Evolutionary conservation across 2,329 filamentous ascomycete species (phyloP).

Genomic region (Fusarium paranaense): DNA sequence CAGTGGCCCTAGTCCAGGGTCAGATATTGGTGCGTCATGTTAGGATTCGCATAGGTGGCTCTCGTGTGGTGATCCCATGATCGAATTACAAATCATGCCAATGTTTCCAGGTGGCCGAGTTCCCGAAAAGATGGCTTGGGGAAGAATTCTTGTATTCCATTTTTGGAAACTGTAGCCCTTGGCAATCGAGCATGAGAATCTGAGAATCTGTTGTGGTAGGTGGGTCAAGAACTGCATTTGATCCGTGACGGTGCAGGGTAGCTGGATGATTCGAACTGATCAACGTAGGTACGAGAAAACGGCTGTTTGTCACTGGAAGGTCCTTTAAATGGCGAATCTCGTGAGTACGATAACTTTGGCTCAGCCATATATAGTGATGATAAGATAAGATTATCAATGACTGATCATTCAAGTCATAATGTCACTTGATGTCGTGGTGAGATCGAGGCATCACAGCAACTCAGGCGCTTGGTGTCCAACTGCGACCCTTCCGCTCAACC

Average conservation of each 20-base stretch:
- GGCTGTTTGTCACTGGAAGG: neutral
- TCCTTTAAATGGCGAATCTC: neutral
- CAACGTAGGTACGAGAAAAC: neutral
- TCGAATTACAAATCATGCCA: neutral
- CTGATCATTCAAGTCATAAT: neutral
- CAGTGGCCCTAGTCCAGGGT: neutral
- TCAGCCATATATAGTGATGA: neutral
- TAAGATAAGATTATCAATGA: neutral
- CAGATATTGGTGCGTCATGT: too few species aligned
- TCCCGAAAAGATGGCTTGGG: neutral
- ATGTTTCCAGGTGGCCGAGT: neutral
- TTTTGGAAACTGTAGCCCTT: neutral
- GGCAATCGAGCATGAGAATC: neutral
- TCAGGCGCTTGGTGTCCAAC: neutral
- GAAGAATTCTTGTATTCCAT: neutral
- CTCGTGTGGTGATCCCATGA: neutral
- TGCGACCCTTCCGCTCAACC: neutral
- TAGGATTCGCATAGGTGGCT: neutral
- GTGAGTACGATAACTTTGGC: too few species aligned
- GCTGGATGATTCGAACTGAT: neutral
- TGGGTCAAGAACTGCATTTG: neutral
- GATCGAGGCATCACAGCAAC: neutral
- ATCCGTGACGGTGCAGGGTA: neutral
- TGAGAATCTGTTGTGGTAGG: neutral
- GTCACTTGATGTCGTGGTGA: neutral